Evolutionary conservation across 495 filamentous ascomycete genomes (phyloP).

Genomic region (Penicillium steckii): DNA sequence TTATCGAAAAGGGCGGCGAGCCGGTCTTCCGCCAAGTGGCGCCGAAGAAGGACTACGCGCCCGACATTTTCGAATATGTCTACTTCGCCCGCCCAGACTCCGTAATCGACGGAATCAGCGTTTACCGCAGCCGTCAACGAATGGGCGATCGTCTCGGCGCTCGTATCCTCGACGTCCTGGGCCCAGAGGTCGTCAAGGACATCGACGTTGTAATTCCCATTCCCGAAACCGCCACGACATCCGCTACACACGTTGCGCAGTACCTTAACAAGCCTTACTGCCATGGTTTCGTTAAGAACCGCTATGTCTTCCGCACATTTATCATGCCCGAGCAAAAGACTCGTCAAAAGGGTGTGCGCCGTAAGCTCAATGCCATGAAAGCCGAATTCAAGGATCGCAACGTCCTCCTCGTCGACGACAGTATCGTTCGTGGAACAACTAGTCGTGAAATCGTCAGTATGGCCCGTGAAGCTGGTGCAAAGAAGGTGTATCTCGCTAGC

Average conservation of each 20-base stretch:
- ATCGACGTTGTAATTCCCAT: constrained; percentile 93
- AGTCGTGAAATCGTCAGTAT: constrained; percentile 89
- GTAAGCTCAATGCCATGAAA: constrained; percentile 74
- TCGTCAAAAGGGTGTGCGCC: constrained; percentile 63
- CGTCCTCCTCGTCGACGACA: constrained; percentile 88
- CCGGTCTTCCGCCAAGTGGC: constrained; percentile 77
- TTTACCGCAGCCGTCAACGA: constrained; percentile 82
- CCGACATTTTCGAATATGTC: constrained; percentile 92
- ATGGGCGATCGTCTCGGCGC: constrained; percentile 90
- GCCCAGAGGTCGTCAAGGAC: constrained; percentile 70
- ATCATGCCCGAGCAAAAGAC: constrained; percentile 90
- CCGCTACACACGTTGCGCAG: constrained; percentile 76
- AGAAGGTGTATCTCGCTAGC: constrained; percentile 85
- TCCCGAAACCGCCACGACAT: constrained; percentile 82
- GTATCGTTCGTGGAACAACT: constrained; percentile 90
- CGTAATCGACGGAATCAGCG: constrained; percentile 89
- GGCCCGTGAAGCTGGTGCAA: constrained; percentile 88
- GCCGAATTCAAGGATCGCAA: constrained; percentile 83
- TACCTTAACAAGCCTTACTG: constrained; percentile 76
- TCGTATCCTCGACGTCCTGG: constrained; percentile 70
- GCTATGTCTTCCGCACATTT: constrained; percentile 94
- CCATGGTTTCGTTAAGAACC: constrained; percentile 90
- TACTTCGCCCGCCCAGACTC: constrained; percentile 79
- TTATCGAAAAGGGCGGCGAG: constrained; percentile 79
- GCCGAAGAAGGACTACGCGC: constrained; percentile 69